A percentile compares a stretch with the other conserved stretches of the same genome.
Conservation (phyloP, 768 basidiomycete genomes). For the Pleurotus eryngii region DNA sequence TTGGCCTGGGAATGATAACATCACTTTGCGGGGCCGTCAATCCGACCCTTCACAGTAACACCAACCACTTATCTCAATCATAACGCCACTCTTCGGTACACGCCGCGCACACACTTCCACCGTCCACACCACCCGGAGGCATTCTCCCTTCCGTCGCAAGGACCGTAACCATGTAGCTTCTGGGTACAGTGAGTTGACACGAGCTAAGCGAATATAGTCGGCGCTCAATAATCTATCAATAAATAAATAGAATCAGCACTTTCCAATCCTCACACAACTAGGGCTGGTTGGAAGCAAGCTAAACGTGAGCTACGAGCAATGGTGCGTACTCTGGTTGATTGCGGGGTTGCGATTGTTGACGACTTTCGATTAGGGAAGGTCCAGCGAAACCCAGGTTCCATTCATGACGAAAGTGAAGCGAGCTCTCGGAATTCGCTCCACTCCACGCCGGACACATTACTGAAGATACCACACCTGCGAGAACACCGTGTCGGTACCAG, state of each 20-base stretch:
- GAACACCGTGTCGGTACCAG: too few species aligned
- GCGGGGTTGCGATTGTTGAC: not conserved
- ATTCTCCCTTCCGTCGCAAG: slow-evolving; percentile 28
- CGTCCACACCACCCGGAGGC: slow-evolving; percentile 9
- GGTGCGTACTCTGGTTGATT: slow-evolving; percentile 25
- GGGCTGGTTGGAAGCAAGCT: slow-evolving; percentile 39
- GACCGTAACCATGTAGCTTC: slow-evolving; percentile 45
- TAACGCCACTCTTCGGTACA: slow-evolving; percentile 18
- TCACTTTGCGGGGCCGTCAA: too few species aligned
- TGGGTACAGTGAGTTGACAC: slow-evolving; percentile 39
- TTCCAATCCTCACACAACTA: slow-evolving; percentile 49
- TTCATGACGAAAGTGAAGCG: slow-evolving; percentile 52
- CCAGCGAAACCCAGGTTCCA: slow-evolving; percentile 41
- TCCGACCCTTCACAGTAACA: not conserved
- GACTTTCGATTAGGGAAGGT: slow-evolving; percentile 33
- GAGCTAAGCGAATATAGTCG: not conserved
- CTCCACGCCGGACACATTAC: slow-evolving; percentile 25
- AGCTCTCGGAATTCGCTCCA: slow-evolving; percentile 47
- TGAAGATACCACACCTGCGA: too few species aligned
- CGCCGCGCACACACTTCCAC: slow-evolving; percentile 6
- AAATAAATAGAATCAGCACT: slow-evolving; percentile 38
- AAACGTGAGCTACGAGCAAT: slow-evolving; percentile 42
- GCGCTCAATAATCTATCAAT: not conserved
- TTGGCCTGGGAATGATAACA: too few species aligned
- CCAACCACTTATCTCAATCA: not conserved